Evolutionary conservation across 352 stramenopile species (phyloP).

Genomic region (Phytophthora melonis): DNA sequence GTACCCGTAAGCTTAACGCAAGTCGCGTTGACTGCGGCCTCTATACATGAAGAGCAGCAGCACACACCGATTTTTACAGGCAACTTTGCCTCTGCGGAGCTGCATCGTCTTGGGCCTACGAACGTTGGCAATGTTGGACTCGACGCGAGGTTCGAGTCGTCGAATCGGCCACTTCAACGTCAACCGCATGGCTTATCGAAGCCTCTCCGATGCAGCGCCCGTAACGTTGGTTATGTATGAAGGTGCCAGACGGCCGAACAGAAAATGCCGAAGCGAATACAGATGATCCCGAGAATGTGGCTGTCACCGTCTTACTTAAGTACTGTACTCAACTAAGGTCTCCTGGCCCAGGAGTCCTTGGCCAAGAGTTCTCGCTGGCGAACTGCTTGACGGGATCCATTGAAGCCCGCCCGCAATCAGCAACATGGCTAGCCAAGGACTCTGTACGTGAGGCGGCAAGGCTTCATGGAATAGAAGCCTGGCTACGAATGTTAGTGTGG

Average conservation of each 20-base stretch:
- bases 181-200: slow-evolving; percentile 6
- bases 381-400: neutral
- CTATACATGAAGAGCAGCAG: neutral
- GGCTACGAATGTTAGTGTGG: too few species aligned
- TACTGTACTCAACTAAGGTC: neutral
- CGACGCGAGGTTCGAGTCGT: neutral
- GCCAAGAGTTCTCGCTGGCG: too few species aligned
- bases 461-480: too few species aligned
- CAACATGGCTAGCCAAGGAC: neutral
- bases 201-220: slow-evolving; percentile 8
- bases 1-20: too few species aligned
- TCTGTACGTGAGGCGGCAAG: too few species aligned
- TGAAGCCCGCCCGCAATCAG: neutral
- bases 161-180: slow-evolving; percentile 19
- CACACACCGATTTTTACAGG: too few species aligned
- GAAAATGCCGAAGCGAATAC: neutral
- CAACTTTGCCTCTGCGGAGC: too few species aligned
- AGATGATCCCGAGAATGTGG: neutral
- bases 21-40: neutral
- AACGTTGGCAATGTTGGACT: neutral
- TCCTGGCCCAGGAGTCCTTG: too few species aligned
- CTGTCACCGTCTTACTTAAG: neutral
- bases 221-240: neutral
- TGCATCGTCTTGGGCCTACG: too few species aligned
- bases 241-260: neutral